phyloP scores from a whole-genome alignment of 2,329 filamentous ascomycete genomes.

The Hymenoscyphus repandus region DNA sequence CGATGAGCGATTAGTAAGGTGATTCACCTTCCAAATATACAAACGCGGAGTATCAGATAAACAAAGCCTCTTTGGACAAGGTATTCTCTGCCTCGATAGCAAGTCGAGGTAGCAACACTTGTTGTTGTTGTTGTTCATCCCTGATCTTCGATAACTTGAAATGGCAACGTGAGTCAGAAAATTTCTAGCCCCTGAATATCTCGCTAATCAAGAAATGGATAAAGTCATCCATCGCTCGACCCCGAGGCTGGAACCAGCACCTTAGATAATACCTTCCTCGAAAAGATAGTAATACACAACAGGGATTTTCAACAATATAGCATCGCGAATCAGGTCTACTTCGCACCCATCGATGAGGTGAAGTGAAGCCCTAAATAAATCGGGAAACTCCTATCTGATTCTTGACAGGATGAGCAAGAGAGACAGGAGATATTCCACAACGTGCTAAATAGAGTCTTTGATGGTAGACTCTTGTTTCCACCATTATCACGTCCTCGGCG shows the following conservation, averaged over 20 bases:
- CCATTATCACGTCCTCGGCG: conserved; percentile 51
- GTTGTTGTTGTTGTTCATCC: too few relatives aligned
- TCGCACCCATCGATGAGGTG: conserved; percentile 69
- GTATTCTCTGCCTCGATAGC: too few relatives aligned
- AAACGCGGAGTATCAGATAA: too few relatives aligned
- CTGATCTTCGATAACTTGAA: too few relatives aligned
- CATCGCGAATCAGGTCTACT: conserved; percentile 59
- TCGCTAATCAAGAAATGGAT: neutral
- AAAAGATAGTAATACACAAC: conserved; percentile 55
- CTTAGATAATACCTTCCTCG: conserved; percentile 53
- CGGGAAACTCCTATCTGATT: neutral
- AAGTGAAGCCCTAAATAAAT: conserved; percentile 4
- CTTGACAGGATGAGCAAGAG: conserved; percentile 58
- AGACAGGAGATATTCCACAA: conserved; percentile 59
- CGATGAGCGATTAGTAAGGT: too few relatives aligned
- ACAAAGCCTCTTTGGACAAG: too few relatives aligned
- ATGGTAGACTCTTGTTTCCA: conserved; percentile 65
- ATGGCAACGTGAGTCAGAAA: too few relatives aligned
- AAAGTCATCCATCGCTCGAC: conserved; percentile 30
- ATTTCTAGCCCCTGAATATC: neutral
- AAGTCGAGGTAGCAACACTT: too few relatives aligned
- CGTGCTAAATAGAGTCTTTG: conserved; percentile 59
- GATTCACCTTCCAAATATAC: too few relatives aligned
- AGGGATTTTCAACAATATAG: conserved; percentile 64
- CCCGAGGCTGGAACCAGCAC: conserved; percentile 38